phyloP scores from a whole-genome alignment of 257 asterid genomes.

The Gentiana dahurica region DNA sequence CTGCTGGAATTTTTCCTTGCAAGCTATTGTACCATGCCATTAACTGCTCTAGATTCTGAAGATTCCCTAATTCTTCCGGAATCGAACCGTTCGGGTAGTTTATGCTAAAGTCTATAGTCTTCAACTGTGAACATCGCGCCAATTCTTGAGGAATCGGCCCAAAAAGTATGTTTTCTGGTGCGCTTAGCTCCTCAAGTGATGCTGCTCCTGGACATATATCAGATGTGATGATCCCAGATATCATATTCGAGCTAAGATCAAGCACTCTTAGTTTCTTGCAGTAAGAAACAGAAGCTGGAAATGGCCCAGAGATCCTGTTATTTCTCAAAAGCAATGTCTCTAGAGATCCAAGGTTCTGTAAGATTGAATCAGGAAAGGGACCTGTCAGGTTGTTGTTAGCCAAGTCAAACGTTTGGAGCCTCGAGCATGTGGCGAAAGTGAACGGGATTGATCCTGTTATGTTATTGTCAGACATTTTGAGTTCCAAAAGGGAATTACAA shows the following conservation, averaged over 20 bases:
- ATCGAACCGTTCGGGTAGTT: constrained; percentile 77
- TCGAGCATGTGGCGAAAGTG: constrained; percentile 56
- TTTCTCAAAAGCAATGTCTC: constrained; percentile 53
- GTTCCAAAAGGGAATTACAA: constrained; percentile 59
- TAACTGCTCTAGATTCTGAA: constrained; percentile 70
- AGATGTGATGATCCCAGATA: constrained; percentile 58
- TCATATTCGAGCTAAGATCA: constrained; percentile 71
- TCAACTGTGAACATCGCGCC: constrained; percentile 55
- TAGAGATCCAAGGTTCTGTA: constrained; percentile 40
- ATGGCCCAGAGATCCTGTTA: constrained; percentile 49
- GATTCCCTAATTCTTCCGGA: constrained; percentile 63
- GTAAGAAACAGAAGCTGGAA: constrained; percentile 68
- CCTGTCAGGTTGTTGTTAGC: constrained; percentile 70
- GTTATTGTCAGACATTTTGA: constrained; percentile 64
- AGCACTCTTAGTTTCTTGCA: constrained; percentile 52
- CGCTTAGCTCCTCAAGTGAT: constrained; percentile 71
- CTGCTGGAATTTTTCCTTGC: constrained; percentile 66
- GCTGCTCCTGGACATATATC: constrained; percentile 60
- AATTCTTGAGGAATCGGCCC: constrained; percentile 67
- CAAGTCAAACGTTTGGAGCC: constrained; percentile 54
- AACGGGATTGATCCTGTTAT: constrained; percentile 66
- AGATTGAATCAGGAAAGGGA: constrained; percentile 59
- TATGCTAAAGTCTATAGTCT: constrained; percentile 73
- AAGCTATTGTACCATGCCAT: constrained; percentile 88
- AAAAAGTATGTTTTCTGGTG: constrained; percentile 53